phyloP scores from a whole-genome alignment of 805 yeast genomes.

The Monosporozyma aerobia region DNA sequence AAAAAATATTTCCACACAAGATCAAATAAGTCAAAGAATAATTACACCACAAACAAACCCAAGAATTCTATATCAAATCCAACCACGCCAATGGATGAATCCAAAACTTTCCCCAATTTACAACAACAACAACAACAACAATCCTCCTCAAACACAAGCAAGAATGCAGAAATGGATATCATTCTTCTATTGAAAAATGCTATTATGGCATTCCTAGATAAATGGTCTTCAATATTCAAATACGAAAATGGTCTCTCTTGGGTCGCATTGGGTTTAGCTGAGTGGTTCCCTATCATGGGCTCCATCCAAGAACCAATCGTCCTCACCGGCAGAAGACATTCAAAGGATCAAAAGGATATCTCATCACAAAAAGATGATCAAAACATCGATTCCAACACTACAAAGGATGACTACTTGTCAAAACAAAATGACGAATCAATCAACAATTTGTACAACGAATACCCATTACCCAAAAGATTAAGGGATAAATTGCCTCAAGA shows the following conservation, averaged over 20 bases:
- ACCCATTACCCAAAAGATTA: slow-evolving; percentile 22
- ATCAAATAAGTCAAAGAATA: slow-evolving; percentile 2
- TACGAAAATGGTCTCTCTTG: slow-evolving; percentile 80
- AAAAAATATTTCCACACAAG: slow-evolving; percentile 43
- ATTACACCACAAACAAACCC: not conserved
- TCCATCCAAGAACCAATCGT: slow-evolving; percentile 20
- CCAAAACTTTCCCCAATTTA: not conserved
- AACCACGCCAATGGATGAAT: not conserved
- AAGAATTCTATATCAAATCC: not conserved
- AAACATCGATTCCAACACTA: not conserved
- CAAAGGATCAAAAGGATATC: slow-evolving; percentile 2
- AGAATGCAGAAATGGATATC: slow-evolving; percentile 37
- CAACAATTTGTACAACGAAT: slow-evolving; percentile 20
- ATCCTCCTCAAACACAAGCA: not conserved
- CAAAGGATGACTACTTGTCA: not conserved
- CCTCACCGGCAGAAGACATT: slow-evolving; percentile 20
- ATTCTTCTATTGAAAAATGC: slow-evolving; percentile 50
- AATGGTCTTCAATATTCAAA: slow-evolving; percentile 71
- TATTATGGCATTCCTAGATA: slow-evolving; percentile 51
- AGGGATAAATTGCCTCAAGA: slow-evolving; percentile 12
- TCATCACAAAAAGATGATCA: not conserved
- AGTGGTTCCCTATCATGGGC: slow-evolving; percentile 74
- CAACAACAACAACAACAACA: not conserved
- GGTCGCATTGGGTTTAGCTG: slow-evolving; percentile 82
- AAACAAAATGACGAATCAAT: not conserved